Conservation (phyloP, 768 basidiomycete species). For the Gautieria morchelliformis region DNA sequence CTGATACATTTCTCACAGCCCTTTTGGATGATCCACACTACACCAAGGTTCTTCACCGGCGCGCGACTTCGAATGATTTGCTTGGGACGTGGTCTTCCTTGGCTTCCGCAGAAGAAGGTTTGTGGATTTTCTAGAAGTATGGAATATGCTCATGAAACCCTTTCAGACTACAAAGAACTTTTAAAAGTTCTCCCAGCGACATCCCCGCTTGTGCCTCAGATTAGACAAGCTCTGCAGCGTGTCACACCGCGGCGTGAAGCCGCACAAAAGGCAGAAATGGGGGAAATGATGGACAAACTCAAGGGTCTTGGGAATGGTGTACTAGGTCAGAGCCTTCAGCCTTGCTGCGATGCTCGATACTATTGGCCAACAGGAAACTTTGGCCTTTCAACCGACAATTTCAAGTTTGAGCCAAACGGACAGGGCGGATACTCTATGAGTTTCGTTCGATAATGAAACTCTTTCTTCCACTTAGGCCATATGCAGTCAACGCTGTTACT, state of each 20-base stretch:
- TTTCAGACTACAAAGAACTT: conserved; percentile 70
- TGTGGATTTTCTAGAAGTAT: neutral
- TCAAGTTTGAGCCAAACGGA: conserved; percentile 90
- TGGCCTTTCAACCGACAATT: conserved; percentile 91
- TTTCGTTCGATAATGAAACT: conserved; percentile 42
- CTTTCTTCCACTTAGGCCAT: no score
- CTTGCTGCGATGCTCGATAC: neutral
- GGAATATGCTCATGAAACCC: neutral
- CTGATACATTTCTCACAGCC: conserved; percentile 34
- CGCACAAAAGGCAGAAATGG: conserved; percentile 78
- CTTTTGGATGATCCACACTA: conserved; percentile 81
- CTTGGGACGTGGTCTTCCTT: conserved; percentile 80
- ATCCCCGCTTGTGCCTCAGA: conserved; percentile 39
- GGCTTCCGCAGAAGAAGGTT: conserved; percentile 77
- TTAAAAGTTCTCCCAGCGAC: conserved; percentile 49
- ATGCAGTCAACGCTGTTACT: no score
- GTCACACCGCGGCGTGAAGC: conserved; percentile 63
- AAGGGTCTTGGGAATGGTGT: conserved; percentile 89
- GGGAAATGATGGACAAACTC: conserved; percentile 86
- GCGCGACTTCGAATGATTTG: conserved; percentile 78
- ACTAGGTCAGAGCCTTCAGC: conserved; percentile 44
- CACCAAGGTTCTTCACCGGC: conserved; percentile 78
- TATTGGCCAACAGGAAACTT: conserved; percentile 57
- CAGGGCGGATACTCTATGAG: conserved; percentile 96
- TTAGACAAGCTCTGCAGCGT: conserved; percentile 37